Evolutionary conservation across 129 eudicot species (phyloP), one percentile per base, ranked within the genome.

Genomic region (Sambucus nigra): DNA sequence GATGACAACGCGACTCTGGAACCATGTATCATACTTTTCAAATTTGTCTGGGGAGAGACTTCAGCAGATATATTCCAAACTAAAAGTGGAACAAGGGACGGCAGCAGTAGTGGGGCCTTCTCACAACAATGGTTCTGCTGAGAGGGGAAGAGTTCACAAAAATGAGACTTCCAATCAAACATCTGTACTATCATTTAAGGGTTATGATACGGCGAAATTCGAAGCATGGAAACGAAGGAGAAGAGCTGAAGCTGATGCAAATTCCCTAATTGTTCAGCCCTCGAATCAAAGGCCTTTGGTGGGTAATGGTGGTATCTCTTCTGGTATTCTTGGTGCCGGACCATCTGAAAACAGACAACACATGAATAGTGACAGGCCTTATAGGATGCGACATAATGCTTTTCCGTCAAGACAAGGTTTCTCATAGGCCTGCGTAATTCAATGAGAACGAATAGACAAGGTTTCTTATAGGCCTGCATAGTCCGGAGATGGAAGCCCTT

Each of bases 1-100:
- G 74, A 91, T 86, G 95, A 91, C 73, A 25, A 82, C 77, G 39
- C 80, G 99, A 21, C 59, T 91, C 21, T 91, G 99, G 99, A 91
- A 91, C 35, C 82, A 86, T 54, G 95, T 86, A 9, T 86, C 94
- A 8, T 85, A 83, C 22, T 91, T 81, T 65, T 91, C 95, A 54
- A 86, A 91, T 69, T 69, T 86, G 64, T 69, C 94, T 14, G 99
- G 99, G 5, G 95, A 71, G 52, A 71, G 81, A 55, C 94, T 92
- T 51, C 81, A 72, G 55, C 81, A 82, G 56, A 80, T 92, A 4
- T 92, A 92, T 60, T 65, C 91, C 60, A 92, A 92, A 73, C 87
- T 92, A 25, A 86, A 80, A 64, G 83, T 69, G 71, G 99, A 91
- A 71, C 94, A 69, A 28, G 78, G 63, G 7, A 65, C 51, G 14